These are phyloP conservation scores for Megacollybia marginata DNA, from an alignment of 768 basidiomycete genomes.

Conservation along the genomic window DNA sequence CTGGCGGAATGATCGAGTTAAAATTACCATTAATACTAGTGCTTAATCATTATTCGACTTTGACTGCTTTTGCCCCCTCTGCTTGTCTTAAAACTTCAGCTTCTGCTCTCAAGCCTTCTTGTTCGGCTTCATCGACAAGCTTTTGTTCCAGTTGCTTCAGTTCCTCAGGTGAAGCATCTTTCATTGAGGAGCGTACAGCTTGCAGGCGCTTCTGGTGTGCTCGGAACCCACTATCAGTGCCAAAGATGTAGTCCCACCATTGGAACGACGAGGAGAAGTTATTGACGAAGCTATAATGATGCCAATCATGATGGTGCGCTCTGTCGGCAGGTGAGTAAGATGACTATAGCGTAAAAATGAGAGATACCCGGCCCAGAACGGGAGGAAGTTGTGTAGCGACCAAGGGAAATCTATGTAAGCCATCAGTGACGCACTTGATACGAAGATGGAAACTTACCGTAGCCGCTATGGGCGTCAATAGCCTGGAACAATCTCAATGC, in stretches of 20 bases:
- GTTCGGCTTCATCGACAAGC: constrained; percentile 63
- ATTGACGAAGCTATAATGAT: constrained; percentile 94
- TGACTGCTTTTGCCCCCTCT: constrained; percentile 23
- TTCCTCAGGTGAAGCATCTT: constrained; percentile 47
- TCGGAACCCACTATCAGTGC: constrained; percentile 87
- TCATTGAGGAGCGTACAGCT: constrained; percentile 51
- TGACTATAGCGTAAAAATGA: no score
- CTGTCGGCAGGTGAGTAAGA: no score
- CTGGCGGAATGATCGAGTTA: no score
- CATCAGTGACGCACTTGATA: neutral
- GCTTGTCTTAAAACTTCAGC: constrained; percentile 34
- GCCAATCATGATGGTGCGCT: constrained; percentile 97
- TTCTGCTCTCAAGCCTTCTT: constrained; percentile 67
- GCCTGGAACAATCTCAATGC: constrained; percentile 93
- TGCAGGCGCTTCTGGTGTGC: constrained; percentile 65
- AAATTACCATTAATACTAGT: no score
- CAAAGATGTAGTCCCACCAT: constrained; percentile 85
- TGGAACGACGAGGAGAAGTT: constrained; percentile 93
- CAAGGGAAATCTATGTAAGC: constrained; percentile 80
- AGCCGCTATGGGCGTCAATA: constrained; percentile 94
- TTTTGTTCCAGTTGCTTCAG: constrained; percentile 48
- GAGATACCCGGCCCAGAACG: constrained; percentile 80
- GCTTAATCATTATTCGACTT: no score
- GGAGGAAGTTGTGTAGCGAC: constrained; percentile 87
- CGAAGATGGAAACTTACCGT: constrained; percentile 45